Base-by-base conservation (phyloP, 768 basidiomycete species). In the Kwoniella sp. region DNA sequence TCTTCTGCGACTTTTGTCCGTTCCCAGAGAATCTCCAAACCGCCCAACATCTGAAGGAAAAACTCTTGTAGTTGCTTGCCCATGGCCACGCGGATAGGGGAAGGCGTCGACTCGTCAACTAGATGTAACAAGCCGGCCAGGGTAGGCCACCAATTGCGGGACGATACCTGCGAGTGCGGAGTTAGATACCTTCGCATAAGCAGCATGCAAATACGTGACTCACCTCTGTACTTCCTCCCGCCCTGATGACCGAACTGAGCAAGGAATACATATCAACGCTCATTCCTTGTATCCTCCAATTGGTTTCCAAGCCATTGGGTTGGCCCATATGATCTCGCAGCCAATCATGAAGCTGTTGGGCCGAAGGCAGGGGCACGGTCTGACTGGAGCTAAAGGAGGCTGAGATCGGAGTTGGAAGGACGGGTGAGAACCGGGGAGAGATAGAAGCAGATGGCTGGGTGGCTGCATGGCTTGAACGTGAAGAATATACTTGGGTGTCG, bases 11-110 rank as follows among this genome's bases (percentile, higher is more conserved):
- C 44, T 47, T 73, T 70, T 2, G 69, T 73, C 56, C 55, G 37
- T 27, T 73, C 72, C 72, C 72, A 73, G 17, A 73, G n/a, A 37
- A 58, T 57, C 49, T 73, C 72, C 26, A 73, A 49, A 3, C 64
- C 69, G 13, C 68, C 66, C 19, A 70, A 36, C 29, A 58, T 53
- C 48, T 30, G 27, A 3, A 55, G 24, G 55, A 66, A 73, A 53
- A 69, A 58, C 9, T 48, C 53, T 44, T 64, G 52, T 7, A 72
- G 24, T 33, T 58, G 48, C 26, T 54, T 50, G 25, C 50, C 62
- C 3, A 60, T 47, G 15, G 36, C 44, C 9, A 49, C 15, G 13
- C 55, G 33, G 47, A 55, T 29, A 33, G 52, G 25, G 26, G 57
- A 33, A 19, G 58, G 26, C 17, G 63, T 68, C 1, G 19, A n/a